Evolutionary conservation across 768 basidiomycete species (phyloP).

Genomic region (Termitomyces sp.): DNA sequence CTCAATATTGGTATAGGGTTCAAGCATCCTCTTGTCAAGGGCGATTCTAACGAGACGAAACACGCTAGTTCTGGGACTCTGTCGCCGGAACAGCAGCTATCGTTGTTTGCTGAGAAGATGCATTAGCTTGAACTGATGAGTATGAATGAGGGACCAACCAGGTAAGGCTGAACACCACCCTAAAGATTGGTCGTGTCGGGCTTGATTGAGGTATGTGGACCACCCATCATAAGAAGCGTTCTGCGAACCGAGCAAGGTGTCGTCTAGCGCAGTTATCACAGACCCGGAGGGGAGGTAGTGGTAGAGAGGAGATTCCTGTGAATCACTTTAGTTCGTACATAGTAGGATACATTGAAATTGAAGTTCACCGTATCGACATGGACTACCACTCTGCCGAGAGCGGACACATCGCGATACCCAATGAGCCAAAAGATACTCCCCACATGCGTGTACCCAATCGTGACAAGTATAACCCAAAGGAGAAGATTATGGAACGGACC

Average conservation of each 20-base stretch:
- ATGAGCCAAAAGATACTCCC: slow-evolving; percentile 23
- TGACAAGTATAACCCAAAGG: slow-evolving; percentile 43
- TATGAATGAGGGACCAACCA: slow-evolving; percentile 7
- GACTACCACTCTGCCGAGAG: slow-evolving; percentile 49
- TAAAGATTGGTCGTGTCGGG: slow-evolving; percentile 10
- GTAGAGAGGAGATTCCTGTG: slow-evolving; percentile 57
- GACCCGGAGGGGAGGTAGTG: slow-evolving; percentile 49
- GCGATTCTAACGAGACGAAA: slow-evolving; percentile 31
- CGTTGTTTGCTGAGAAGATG: background rate
- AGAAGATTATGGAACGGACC: slow-evolving; percentile 78
- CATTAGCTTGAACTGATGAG: slow-evolving; percentile 22
- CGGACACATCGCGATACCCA: slow-evolving; percentile 50
- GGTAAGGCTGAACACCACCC: slow-evolving; percentile 59
- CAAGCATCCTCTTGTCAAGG: slow-evolving; percentile 37
- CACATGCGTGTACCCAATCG: slow-evolving; percentile 26
- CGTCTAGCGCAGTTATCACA: slow-evolving; percentile 63
- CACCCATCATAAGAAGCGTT: slow-evolving; percentile 31
- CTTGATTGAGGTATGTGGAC: slow-evolving; percentile 35
- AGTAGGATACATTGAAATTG: background rate
- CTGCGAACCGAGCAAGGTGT: slow-evolving; percentile 35
- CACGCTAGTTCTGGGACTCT: slow-evolving; percentile 26
- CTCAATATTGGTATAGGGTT: slow-evolving; percentile 53
- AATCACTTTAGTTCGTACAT: background rate
- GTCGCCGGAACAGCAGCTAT: slow-evolving; percentile 4
- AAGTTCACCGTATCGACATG: slow-evolving; percentile 46